Base-by-base conservation (phyloP, 2,329 filamentous ascomycete genomes). In the Albophoma yamanashiensis region DNA sequence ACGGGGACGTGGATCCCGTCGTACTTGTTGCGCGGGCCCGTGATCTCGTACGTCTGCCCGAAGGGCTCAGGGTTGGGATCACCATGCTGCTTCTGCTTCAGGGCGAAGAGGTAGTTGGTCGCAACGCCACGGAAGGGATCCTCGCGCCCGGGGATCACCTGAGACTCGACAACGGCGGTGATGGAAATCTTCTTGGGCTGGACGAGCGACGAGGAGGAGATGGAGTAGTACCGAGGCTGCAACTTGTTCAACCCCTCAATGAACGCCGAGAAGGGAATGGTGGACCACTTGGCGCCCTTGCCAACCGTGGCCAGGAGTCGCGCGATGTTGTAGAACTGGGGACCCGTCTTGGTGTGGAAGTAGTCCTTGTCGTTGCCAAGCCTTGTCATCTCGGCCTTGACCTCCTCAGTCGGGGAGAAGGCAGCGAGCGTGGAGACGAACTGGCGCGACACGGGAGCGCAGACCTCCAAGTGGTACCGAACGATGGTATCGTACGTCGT, bases 201-300 rank as follows among this genome's bases (percentile, higher is more conserved):
- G 20, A 96, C 92, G 11, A 92, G 75, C 8, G 94, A 97, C 0
- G 94, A 97, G 1, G 95, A 99, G 2, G 94, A 99, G 74, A 99
- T 99, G 57, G 95, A 99, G 80, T 99, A 99, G 82, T 97, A 99
- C 57, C 94, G 91, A 45, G 94, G 93, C 75, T 99, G 94, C 60
- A 99, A 86, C 80, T 97, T 97, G 76, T 87, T 90, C 63, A 99
- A 76, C 65, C 91, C 89, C 80, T 99, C 94, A 66, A 99, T 92
- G 68, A 97, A 87, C 68, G 92, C 87, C 11, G 94, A 96, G 78
- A 99, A 97, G 20, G 94, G 95, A 60, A 97, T 86, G 59, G 86
- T 87, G 59, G 84, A 79, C 89, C 94, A 99, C 61, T 85, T 85
- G 74, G 89, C 79, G 56, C 88, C 86, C 40, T 88, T 86, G 67